Conservation (phyloP, 164 flowering plant species). For the grape (Vitis vinifera) region DNA sequence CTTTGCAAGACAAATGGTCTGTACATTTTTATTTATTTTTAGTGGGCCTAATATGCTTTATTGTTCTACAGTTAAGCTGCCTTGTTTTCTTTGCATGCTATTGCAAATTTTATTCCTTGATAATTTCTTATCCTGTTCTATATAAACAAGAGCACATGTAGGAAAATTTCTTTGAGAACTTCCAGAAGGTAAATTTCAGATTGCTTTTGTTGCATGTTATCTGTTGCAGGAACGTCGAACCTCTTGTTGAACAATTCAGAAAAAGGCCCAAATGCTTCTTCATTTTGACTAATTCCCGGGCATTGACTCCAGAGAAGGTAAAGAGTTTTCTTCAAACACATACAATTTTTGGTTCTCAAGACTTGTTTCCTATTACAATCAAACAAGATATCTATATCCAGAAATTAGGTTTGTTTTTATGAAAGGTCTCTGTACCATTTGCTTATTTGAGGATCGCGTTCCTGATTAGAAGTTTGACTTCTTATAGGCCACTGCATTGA, state of each 20-base stretch:
- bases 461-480: constrained; percentile 13
- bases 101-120: background rate
- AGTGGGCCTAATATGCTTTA: too few relatives aligned
- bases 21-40: background rate
- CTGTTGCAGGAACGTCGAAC: constrained; percentile 66
- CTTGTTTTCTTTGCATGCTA: background rate
- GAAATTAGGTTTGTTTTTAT: background rate
- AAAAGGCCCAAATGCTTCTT: constrained; percentile 83
- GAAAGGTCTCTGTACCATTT: constrained; percentile 2
- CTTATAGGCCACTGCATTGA: constrained; percentile 72
- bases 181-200: background rate
- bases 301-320: constrained; percentile 91
- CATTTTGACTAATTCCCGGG: constrained; percentile 91
- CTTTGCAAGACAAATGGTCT: background rate
- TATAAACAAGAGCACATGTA: background rate
- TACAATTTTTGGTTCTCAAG: background rate
- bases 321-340: background rate
- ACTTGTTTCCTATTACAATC: background rate
- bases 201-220: background rate
- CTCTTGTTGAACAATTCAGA: constrained; percentile 74
- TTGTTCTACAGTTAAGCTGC: background rate
- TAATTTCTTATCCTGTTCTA: background rate
- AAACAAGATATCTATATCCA: background rate
- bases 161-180: background rate
- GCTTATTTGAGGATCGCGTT: constrained; percentile 2